phyloP scores from a whole-genome alignment of 768 basidiomycete genomes.

The Kwoniella pini region DNA sequence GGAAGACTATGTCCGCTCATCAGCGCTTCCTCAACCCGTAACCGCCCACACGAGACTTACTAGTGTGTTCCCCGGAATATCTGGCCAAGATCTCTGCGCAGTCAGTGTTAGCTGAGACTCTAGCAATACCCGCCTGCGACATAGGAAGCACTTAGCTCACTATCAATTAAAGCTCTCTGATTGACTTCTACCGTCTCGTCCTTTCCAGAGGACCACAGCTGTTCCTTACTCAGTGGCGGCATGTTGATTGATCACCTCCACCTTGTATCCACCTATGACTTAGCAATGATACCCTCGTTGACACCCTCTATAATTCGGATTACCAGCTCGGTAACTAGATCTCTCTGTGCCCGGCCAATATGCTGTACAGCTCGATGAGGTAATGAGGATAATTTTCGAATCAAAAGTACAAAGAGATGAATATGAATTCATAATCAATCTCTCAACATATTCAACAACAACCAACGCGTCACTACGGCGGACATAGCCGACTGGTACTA shows the following conservation, averaged over 20 bases:
- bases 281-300: too few relatives aligned
- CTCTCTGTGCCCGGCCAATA: too few relatives aligned
- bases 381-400: neutral
- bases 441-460: neutral
- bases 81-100: slow-evolving; percentile 71
- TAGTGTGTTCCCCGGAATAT: slow-evolving; percentile 92
- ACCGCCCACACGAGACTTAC: slow-evolving; percentile 45
- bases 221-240: slow-evolving; percentile 41
- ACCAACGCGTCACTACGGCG: neutral
- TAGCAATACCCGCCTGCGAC: neutral
- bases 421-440: too few relatives aligned
- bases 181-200: slow-evolving; percentile 67
- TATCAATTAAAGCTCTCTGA: slow-evolving; percentile 94
- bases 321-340: too few relatives aligned
- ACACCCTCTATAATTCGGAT: too few relatives aligned
- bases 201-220: slow-evolving; percentile 38
- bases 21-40: neutral
- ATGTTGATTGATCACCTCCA: slow-evolving; percentile 16
- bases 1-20: slow-evolving; percentile 58
- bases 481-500: too few relatives aligned
- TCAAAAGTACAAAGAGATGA: neutral
- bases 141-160: slow-evolving; percentile 53
- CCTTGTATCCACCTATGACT: too few relatives aligned
- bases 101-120: neutral
- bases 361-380: too few relatives aligned